A percentile compares a stretch with the other conserved stretches of the same genome.
Evolutionary conservation across 495 filamentous ascomycete species (phyloP).

Genomic region (Cercophora scortea): DNA sequence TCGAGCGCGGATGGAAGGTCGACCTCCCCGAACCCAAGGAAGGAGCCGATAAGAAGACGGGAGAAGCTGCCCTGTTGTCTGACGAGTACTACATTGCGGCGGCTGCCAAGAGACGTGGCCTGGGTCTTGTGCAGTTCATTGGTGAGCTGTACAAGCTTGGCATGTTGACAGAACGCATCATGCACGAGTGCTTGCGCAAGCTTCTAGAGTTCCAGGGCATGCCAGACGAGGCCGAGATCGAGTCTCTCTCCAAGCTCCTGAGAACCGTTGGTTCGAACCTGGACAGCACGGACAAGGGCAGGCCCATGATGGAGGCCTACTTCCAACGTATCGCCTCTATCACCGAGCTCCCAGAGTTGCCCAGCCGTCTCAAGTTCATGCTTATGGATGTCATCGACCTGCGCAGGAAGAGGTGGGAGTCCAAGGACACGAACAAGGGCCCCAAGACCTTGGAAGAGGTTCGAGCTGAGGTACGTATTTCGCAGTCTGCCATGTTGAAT

Average conservation of each 20-base stretch:
- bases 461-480: slow-evolving; percentile 61
- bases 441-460: slow-evolving; percentile 95
- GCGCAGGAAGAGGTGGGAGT: slow-evolving; percentile 63
- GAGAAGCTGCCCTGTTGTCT: slow-evolving; percentile 74
- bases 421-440: slow-evolving; percentile 85
- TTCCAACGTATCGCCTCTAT: slow-evolving; percentile 78
- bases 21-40: slow-evolving; percentile 78
- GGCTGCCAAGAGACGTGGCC: slow-evolving; percentile 90
- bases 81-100: slow-evolving; percentile 97
- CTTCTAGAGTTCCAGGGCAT: slow-evolving; percentile 89
- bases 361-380: slow-evolving; percentile 90
- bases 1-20: slow-evolving; percentile 96
- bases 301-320: slow-evolving; percentile 84
- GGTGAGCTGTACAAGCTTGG: slow-evolving; percentile 96
- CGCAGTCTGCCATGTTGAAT: neutral
- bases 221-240: slow-evolving; percentile 92
- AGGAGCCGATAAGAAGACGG: slow-evolving; percentile 57
- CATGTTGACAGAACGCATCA: slow-evolving; percentile 98
- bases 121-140: slow-evolving; percentile 98
- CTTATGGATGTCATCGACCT: slow-evolving; percentile 90
- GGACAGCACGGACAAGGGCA: slow-evolving; percentile 72
- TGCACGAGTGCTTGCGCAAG: slow-evolving; percentile 98
- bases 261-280: slow-evolving; percentile 84
- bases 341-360: slow-evolving; percentile 66
- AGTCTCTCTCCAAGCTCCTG: slow-evolving; percentile 86